These are phyloP conservation scores for Dioscorea zingiberensis DNA, from an alignment of 106 monocot genomes.

Conservation along the genomic window DNA sequence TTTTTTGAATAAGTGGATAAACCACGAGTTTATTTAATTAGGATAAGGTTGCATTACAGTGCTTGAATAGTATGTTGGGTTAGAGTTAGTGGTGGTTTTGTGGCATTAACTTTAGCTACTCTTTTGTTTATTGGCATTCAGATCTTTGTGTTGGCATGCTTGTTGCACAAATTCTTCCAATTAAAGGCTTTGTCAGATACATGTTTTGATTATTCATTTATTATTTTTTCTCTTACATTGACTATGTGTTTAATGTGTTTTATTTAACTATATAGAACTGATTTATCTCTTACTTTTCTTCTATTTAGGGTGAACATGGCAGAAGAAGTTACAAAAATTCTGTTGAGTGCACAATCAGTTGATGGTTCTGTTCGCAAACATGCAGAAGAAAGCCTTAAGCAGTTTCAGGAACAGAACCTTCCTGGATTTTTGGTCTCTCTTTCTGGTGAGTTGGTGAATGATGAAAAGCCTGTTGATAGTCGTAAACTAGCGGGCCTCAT, in stretches of 20 bases:
- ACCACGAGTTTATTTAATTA: too few species aligned
- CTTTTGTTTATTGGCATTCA: too few species aligned
- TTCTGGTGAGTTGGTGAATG: slow-evolving; percentile 67
- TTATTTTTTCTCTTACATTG: too few species aligned
- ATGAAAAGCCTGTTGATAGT: slow-evolving; percentile 84
- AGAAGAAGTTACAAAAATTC: slow-evolving; percentile 53
- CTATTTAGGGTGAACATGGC: slow-evolving; percentile 21
- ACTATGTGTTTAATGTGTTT: not conserved
- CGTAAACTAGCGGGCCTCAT: slow-evolving; percentile 75
- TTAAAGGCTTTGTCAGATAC: too few species aligned
- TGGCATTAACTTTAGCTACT: too few species aligned
- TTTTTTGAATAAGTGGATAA: too few species aligned
- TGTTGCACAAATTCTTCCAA: too few species aligned
- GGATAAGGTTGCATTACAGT: too few species aligned
- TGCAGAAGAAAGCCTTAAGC: slow-evolving; percentile 60
- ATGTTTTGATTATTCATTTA: too few species aligned
- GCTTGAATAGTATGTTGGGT: too few species aligned
- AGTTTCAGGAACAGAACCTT: slow-evolving; percentile 85
- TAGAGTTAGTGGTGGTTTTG: too few species aligned
- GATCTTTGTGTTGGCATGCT: too few species aligned
- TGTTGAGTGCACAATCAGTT: slow-evolving; percentile 61
- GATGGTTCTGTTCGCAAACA: slow-evolving; percentile 40
- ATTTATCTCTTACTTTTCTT: not conserved
- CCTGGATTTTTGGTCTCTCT: slow-evolving; percentile 69
- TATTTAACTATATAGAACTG: not conserved